These are phyloP conservation scores for Lizonia empirigonia DNA, from an alignment of 2,329 filamentous ascomycete genomes.

Conservation along the genomic window DNA sequence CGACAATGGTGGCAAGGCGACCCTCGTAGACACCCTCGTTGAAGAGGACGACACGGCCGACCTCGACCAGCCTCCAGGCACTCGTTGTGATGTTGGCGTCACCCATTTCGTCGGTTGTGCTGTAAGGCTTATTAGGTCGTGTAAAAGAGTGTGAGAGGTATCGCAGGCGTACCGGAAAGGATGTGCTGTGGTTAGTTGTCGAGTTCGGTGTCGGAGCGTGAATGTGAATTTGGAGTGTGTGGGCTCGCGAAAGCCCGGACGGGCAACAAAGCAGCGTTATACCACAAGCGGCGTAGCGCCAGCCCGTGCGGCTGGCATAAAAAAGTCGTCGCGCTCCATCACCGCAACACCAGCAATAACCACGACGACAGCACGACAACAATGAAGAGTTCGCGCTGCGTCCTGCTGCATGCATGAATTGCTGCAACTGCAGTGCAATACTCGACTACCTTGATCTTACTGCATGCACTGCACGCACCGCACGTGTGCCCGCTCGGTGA, in stretches of 20 bases:
- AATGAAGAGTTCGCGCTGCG: neutral
- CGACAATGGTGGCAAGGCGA: constrained; percentile 91
- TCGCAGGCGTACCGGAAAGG: constrained; percentile 48
- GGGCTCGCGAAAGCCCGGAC: no score
- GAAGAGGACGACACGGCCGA: constrained; percentile 95
- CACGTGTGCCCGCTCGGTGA: constrained; percentile 4
- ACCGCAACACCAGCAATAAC: constrained; percentile 1
- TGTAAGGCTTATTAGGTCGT: constrained; percentile 36
- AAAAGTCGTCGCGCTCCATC: constrained; percentile 7
- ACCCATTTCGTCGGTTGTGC: constrained; percentile 53
- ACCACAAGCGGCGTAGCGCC: no score
- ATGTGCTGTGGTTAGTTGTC: constrained; percentile 37
- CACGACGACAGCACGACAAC: neutral
- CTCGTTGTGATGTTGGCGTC: constrained; percentile 56
- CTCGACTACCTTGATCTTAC: neutral
- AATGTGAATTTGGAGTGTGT: constrained; percentile 22
- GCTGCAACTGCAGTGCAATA: neutral
- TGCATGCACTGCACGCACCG: neutral
- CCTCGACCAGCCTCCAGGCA: constrained; percentile 88
- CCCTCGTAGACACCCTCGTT: constrained; percentile 80
- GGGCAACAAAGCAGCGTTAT: no score
- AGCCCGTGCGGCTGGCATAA: constrained; percentile 1
- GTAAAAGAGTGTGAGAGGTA: constrained; percentile 27
- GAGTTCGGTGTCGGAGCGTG: constrained; percentile 31
- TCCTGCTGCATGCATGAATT: neutral